Base-by-base conservation (phyloP, 208 protist genomes). In the Trypanosomatidae sp. region DNA sequence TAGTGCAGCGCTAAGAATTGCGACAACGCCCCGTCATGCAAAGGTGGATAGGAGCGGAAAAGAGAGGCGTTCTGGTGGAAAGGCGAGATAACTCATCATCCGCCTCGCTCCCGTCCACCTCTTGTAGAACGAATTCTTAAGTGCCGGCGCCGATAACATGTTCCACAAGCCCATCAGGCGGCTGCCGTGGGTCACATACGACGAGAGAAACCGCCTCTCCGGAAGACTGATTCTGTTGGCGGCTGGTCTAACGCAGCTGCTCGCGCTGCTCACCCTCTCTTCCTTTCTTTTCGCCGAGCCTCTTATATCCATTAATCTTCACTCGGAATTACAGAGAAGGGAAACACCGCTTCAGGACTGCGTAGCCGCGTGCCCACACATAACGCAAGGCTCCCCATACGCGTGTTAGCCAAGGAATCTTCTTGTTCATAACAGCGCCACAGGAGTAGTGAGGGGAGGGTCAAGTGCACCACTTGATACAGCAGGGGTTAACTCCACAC, bases 281-380 rank as follows among this genome's bases (percentile, higher is more conserved):
- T 56, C 15, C 25, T n/a, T 56, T 22, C 6, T 41, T 30, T 64
- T 65, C 0, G 15, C 17, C 3, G 30, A 6, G 0, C 10, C 41
- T 41, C 33, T 62, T 62, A n/a, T 30, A 28, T 22, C 59, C 22
- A 65, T 46, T 65, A 46, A 65, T 65, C 17, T 65, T 65, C 39
- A 43, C 22, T 65, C 17, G 15, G 3, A 65, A 65, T 65, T 65
- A 65, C 25, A 22, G 25, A 43, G 39, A 43, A 41, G 30, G 7
- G 3, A 44, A 22, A 39, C 22, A 22, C 19, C 59, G 36, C 59
- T 30, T 30, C 59, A 46, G 2, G 8, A 13, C 17, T 25, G 36
- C 2, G 59, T 3, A 44, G 17, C 33, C 8, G 36, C 17, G 36
- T 19, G 39, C 36, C 8, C 8, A 65, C 39, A 65, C 59, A 46